These are phyloP conservation scores for Massarina eburnea DNA, from an alignment of 2,329 filamentous ascomycete genomes.

Conservation along the genomic window DNA sequence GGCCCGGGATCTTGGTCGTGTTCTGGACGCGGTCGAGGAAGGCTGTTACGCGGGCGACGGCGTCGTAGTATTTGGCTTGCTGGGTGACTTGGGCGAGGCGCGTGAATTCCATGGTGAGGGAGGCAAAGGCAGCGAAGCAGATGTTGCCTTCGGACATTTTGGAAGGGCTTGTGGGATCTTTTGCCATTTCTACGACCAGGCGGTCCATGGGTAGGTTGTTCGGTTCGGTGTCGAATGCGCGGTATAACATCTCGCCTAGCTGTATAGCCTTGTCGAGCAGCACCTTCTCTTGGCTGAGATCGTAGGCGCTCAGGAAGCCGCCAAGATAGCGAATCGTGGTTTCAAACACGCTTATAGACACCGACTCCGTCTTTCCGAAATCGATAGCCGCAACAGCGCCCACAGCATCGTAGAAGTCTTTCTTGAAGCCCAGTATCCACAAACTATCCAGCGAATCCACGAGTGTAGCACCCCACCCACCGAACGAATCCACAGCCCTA, in stretches of 20 bases:
- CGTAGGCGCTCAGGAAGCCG: constrained; percentile 41
- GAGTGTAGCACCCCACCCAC: constrained; percentile 52
- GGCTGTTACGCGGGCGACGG: constrained; percentile 35
- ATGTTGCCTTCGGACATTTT: constrained; percentile 44
- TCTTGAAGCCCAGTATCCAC: constrained; percentile 52
- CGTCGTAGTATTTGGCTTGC: constrained; percentile 41
- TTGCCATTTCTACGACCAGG: constrained; percentile 43
- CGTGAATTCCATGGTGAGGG: constrained; percentile 46
- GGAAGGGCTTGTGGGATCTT: constrained; percentile 19
- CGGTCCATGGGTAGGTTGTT: constrained; percentile 49
- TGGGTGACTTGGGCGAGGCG: constrained; percentile 40
- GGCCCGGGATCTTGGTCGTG: constrained; percentile 36
- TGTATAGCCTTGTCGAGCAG: constrained; percentile 42
- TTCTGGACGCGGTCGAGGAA: constrained; percentile 35
- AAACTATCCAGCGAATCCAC: constrained; percentile 51
- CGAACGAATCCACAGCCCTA: constrained; percentile 44
- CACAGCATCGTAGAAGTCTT: constrained; percentile 52
- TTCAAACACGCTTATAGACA: constrained; percentile 54
- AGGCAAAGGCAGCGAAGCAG: constrained; percentile 51
- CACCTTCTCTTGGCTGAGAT: constrained; percentile 37
- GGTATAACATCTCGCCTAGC: constrained; percentile 47
- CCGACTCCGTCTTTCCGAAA: constrained; percentile 43
- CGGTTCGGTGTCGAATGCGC: constrained; percentile 49
- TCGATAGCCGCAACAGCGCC: constrained; percentile 49
- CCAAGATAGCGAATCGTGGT: constrained; percentile 50